Evolutionary conservation across 768 basidiomycete genomes (phyloP), one percentile per base, ranked within the genome.

Genomic region (Lactarius hatsudake): DNA sequence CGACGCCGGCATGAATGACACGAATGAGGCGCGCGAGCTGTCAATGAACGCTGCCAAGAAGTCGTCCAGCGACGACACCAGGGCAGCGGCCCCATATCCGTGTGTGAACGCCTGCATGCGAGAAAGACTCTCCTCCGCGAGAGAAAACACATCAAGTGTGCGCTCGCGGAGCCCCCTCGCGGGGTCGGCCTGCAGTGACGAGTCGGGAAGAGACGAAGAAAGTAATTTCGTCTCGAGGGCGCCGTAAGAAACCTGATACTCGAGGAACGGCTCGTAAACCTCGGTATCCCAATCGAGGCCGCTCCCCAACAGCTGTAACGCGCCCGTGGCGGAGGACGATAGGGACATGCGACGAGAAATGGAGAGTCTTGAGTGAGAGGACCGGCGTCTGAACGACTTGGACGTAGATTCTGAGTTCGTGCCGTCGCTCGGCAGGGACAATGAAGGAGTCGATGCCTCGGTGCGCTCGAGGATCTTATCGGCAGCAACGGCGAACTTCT

Each of bases 261-360:
- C 92, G 30, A 96, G 82, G 79, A 98, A 98, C 2, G 96, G 94
- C 74, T 96, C 94, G 75, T 95, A 97, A 18, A 99, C 80, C 60
- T 90, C 88, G 63, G 88, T 89, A 73, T 98, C 94, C 97, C 97
- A 98, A 65, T 89, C 87, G 71, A 71, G 63, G 7, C 63, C 65
- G 18, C 61, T 64, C 51, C 68, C 62, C 64, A 64, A 38, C 30
- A 60, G 63, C 51, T 51, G 60, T n/a, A 61, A 54, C 17, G 48
- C 28, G 34, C 62, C 67, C 8, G 57, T 30, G 12, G 65, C 51
- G 38, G 66, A 71, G 18, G 75, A 74, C 40, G 75, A 76, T 12
- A 28, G 68, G 13, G 73, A 72, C 48, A 71, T 38, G n/a, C 69
- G 55, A 67, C 72, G 65, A 72, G 67, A 65, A 67, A 77, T 76